Conservation (phyloP, 345 rosid species). For the Passiflora organensis region DNA sequence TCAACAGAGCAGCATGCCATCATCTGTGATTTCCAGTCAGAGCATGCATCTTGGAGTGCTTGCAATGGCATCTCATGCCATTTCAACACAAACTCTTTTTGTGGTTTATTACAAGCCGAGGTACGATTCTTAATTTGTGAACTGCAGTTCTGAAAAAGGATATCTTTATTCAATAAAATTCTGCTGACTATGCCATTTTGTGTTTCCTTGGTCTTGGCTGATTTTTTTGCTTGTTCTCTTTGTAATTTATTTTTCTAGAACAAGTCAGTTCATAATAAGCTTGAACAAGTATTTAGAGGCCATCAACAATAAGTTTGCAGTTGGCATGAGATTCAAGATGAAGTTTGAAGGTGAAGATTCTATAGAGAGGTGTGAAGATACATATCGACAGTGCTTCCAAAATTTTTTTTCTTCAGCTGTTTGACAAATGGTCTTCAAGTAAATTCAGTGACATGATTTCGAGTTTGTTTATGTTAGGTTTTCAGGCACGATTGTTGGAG, state of each 20-base stretch:
- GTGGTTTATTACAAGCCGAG: conserved; percentile 89
- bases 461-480: conserved; percentile 41
- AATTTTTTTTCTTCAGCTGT: background rate
- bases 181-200: background rate
- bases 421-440: too few species aligned
- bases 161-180: background rate
- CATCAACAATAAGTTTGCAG: conserved; percentile 47
- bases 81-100: conserved; percentile 58
- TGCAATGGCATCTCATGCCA: conserved; percentile 92
- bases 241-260: conserved; percentile 41
- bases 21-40: conserved; percentile 90
- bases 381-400: background rate
- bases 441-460: background rate
- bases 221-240: background rate
- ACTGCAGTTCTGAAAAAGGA: too few species aligned
- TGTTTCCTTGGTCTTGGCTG: background rate
- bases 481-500: conserved; percentile 85
- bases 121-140: conserved; percentile 19
- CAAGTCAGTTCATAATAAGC: conserved; percentile 85
- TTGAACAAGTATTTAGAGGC: conserved; percentile 80
- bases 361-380: conserved; percentile 60
- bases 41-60: conserved; percentile 97
- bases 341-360: conserved; percentile 89
- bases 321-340: conserved; percentile 91
- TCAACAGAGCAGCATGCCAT: conserved; percentile 70